Percentiles rank a stretch among this genome's conserved stretches.
Conservation (phyloP, 306 rosid genomes). For the Trifolium pratense region DNA sequence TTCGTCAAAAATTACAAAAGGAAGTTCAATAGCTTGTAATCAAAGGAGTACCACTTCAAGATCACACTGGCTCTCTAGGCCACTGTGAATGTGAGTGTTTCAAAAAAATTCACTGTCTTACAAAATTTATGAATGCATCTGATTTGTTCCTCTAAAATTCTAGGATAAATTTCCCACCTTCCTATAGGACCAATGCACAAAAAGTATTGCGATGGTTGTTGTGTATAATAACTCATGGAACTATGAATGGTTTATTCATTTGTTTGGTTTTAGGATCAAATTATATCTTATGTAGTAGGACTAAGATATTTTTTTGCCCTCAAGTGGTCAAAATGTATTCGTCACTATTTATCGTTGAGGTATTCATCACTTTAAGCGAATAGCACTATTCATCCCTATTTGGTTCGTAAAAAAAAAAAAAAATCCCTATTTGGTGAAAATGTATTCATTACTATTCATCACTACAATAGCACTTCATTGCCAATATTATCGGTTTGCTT, state of each 20-base stretch:
- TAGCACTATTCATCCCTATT: too few relatives aligned
- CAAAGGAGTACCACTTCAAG: too few relatives aligned
- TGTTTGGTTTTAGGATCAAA: neutral
- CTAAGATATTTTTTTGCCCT: neutral
- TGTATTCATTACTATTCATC: too few relatives aligned
- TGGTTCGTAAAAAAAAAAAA: too few relatives aligned
- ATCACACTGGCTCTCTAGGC: neutral
- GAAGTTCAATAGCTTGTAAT: too few relatives aligned
- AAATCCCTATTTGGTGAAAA: too few relatives aligned
- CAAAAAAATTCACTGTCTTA: neutral
- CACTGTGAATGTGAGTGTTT: neutral
- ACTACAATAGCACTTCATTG: neutral
- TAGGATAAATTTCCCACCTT: neutral
- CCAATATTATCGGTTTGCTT: neutral
- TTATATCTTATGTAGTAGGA: neutral
- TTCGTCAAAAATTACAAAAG: too few relatives aligned
- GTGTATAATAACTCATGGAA: neutral
- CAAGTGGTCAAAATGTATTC: neutral
- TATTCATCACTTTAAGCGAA: too few relatives aligned
- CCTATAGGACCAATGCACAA: neutral
- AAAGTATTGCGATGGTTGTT: neutral
- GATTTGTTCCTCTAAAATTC: neutral
- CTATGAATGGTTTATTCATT: neutral
- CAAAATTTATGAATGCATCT: neutral
- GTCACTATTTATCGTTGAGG: conserved; percentile 58